Evolutionary conservation across 1,284 basidiomycete species (phyloP), one percentile per base, ranked within the genome.

Genomic region (Marasmius fiardii): DNA sequence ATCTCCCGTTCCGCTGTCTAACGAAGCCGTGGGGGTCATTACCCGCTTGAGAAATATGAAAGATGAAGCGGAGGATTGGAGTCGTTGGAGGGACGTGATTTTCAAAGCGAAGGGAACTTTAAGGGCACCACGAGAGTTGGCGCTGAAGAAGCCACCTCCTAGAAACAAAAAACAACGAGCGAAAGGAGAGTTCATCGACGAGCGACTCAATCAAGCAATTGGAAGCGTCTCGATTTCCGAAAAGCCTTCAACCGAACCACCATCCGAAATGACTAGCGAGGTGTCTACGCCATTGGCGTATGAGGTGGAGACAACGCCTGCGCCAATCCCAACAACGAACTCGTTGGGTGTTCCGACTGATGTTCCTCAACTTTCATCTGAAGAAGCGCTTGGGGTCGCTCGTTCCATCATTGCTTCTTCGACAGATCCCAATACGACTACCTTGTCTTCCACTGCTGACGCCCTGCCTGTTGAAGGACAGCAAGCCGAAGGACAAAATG

Each of bases 1-100:
- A 0, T 93, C 92, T 5, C 92, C 93, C 16, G 91, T 96, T 0
- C 84, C 86, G 4, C 75, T 97, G n/a, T 92, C 90, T 7, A 75
- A 80, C 3, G 88, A 95, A 67, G 92, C 92, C 10, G 88, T 93
- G n/a, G 80, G 79, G 4, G 79, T 96, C 20, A 96, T 98, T 60
- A 88, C 85, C 3, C 79, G 82, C n/a, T 70, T 98, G 60, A 80
- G 95, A 55, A 90, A 91, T 66, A 87, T 90, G 83, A 93, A 95
- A 79, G 94, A 98, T 68, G 90, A 93, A 73, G 83, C 87, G 57
- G 95, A 98, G 66, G 93, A 95, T 64, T 96, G 92, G 91, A 85
- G 92, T 54, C 81, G 92, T 51, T 93, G 90, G 89, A 80, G 90
- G 21, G 92, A 95, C 65, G 86, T 92, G 39, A 80, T 92, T 7